Evolutionary conservation across 345 rosid species (phyloP), one percentile per base, ranked within the genome.

Genomic region (Citrus cavaleriei): DNA sequence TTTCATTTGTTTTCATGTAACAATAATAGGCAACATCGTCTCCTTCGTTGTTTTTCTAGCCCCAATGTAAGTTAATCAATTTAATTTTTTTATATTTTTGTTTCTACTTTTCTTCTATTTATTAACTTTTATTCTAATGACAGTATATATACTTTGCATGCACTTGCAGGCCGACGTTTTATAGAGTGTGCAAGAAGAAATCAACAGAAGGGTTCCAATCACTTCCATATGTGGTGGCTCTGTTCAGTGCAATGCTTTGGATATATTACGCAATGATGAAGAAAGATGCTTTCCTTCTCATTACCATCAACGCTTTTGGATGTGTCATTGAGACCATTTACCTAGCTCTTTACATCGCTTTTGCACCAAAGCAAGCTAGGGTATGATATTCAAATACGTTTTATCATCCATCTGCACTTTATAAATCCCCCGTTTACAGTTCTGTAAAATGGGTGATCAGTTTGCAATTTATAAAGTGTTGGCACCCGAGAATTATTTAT

Each of bases 191-290:
- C 70, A 93, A 87, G 90, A 89, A 87, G 83, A 93, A 93, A 85
- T 88, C 91, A n/a, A 90, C 94, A 5, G 91, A 93, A 87, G 97
- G 87, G 32, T 93, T 91, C 70, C 91, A 90, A 37, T 89, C 94
- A 61, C 64, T 90, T 59, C 97, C 97, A 0, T 93, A 91, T 62
- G 79, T 87, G 72, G 91, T 86, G 13, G 86, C 92, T 16, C 84
- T 93, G 54, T 91, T 91, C 82, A 91, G 92, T 77, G 88, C 95
- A 27, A 88, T 87, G 93, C 80, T 90, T 55, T 89, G 88, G 87
- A 85, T 91, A 7, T 90, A 89, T 76, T 93, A 93, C 35, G 95
- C 94, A 55, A 87, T 86, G 24, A 81, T 84, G 74, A 93, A 87
- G 85, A 57, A 82, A 9, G 84, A 93, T 38, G 94, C 86, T 21